Evolutionary conservation across 805 yeast species (phyloP).

Genomic region (Pachysolen tannophilus): DNA sequence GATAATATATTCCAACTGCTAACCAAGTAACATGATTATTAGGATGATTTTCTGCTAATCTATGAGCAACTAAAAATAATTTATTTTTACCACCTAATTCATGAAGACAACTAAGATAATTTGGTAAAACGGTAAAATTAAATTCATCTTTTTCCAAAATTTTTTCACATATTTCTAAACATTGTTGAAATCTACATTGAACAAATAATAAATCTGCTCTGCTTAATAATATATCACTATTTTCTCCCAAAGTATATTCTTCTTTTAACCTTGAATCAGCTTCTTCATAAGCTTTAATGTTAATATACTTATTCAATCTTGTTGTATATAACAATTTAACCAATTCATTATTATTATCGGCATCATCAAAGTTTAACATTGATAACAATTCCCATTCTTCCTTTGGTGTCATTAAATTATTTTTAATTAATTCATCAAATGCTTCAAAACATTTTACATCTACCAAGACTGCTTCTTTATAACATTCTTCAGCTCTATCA

Average conservation of each 20-base stretch:
- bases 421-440: conserved; percentile 65
- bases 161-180: conserved; percentile 65
- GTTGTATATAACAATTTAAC: conserved; percentile 72
- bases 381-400: conserved; percentile 80
- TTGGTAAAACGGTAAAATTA: conserved; percentile 66
- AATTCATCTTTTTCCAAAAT: conserved; percentile 54
- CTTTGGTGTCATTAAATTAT: conserved; percentile 67
- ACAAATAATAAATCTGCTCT: conserved; percentile 63
- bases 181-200: conserved; percentile 73
- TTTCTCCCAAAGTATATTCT: conserved; percentile 63
- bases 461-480: conserved; percentile 74
- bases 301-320: conserved; percentile 63
- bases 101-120: conserved; percentile 73
- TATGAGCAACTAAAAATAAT: conserved; percentile 74
- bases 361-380: conserved; percentile 57
- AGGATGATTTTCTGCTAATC: conserved; percentile 78
- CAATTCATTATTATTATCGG: conserved; percentile 75
- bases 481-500: conserved; percentile 80
- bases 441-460: conserved; percentile 95
- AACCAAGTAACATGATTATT: conserved; percentile 81
- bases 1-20: conserved; percentile 85
- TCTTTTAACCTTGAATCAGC: conserved; percentile 60
- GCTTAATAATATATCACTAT: conserved; percentile 60
- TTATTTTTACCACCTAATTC: conserved; percentile 81
- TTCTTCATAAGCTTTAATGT: conserved; percentile 49